These are phyloP conservation scores for Imleria badia DNA, from an alignment of 768 basidiomycete genomes.

Conservation along the genomic window DNA sequence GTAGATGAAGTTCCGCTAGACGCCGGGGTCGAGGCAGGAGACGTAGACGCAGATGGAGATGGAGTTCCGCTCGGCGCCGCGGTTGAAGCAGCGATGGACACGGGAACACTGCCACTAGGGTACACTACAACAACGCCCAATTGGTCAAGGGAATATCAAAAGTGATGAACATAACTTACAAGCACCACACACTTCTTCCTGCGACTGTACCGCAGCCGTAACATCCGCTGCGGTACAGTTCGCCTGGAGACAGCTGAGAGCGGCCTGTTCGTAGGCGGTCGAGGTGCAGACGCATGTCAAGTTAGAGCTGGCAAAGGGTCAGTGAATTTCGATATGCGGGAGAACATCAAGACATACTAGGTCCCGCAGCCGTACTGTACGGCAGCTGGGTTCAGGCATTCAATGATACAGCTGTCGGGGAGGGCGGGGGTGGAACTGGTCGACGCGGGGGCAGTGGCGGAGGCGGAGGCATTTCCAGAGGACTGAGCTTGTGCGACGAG, in stretches of 20 bases:
- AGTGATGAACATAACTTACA: conserved; percentile 2
- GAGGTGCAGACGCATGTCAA: conserved; percentile 41
- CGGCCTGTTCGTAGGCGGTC: conserved; percentile 35
- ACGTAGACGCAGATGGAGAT: background rate
- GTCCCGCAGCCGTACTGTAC: background rate
- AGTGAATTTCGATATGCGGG: background rate
- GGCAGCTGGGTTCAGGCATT: conserved; percentile 6
- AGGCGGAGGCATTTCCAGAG: background rate
- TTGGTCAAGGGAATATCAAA: background rate
- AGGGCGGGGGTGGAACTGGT: conserved; percentile 3
- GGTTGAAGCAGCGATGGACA: background rate
- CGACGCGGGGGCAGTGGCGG: background rate
- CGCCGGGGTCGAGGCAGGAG: no score
- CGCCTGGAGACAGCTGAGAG: conserved; percentile 31
- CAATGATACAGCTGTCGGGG: conserved; percentile 6
- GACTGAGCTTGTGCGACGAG: conserved; percentile 26
- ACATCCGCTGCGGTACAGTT: conserved; percentile 36
- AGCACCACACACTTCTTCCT: conserved; percentile 33
- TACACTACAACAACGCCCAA: background rate
- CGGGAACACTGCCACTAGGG: background rate
- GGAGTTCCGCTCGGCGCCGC: background rate
- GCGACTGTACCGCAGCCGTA: conserved; percentile 29
- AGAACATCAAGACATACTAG: conserved; percentile 10
- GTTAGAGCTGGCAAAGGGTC: conserved; percentile 33
- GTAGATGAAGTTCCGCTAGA: background rate